Base-by-base conservation (phyloP, 192 early-diverging fungal genomes). In the Funneliformis geosporum region DNA sequence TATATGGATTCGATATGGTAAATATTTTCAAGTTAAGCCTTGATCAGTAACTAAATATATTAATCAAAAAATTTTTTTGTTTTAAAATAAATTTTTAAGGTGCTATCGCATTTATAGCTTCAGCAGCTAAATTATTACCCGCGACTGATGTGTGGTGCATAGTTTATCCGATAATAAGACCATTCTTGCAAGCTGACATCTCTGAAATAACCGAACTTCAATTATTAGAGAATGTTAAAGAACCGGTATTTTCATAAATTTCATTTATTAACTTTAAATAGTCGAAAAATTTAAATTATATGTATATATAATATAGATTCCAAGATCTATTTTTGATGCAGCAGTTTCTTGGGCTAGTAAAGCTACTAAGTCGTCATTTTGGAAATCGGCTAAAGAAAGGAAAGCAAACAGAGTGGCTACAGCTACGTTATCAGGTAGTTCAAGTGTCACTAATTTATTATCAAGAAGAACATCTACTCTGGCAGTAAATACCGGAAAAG, bases 1-100 rank as follows among this genome's bases (percentile, higher is more conserved):
- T 78, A 81, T 88, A 4, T 95, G 94, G 92, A 94, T 96, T 65
- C 88, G 92, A 40, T 89, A 91, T 80, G 92, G 91, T 89, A 79
- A 74, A 47, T n/a, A n/a, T n/a, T 43, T 47, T 47, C 11, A 64
- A 25, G n/a, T 39, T 25, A 21, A 27, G 27, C 23, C 11, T 7
- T 12, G 27, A n/a, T 27, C 42, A 10, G 23, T 4, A 27, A 12
- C 5, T 8, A 4, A 27, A 25, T 0, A 43, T n/a, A 1, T 42
- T 27, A 42, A 55, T 27, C 33, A 43, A 66, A 4, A 50, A 3
- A 64, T 4, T 85, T 82, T 23, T 71, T 28, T 33, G n/a, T 39
- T 46, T 79, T 83, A 10, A 67, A 9, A 28, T 9, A 43, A 80
- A 14, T 67, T 10, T 65, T 62, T 18, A 60, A 89, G 90, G 90